Conservation (phyloP, 352 stramenopile species). For the Phytophthora brassicae region DNA sequence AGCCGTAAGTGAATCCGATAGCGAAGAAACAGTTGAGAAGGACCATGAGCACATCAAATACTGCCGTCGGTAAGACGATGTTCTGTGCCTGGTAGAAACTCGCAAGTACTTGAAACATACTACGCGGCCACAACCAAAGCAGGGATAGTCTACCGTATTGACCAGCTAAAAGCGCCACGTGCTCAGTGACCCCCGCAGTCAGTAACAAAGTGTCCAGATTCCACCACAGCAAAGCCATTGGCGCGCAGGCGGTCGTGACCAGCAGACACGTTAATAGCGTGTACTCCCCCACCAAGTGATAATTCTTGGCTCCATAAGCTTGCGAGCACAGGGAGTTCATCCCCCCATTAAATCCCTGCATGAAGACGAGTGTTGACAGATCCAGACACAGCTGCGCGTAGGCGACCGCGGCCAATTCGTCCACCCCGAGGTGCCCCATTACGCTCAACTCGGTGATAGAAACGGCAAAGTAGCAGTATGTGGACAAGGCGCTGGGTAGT, state of each 20-base stretch:
- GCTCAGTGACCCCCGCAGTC: slow-evolving; percentile 35
- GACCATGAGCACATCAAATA: slow-evolving; percentile 62
- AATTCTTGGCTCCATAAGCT: slow-evolving; percentile 85
- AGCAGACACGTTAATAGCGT: slow-evolving; percentile 52
- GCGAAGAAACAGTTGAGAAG: slow-evolving; percentile 58
- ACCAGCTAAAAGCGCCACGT: slow-evolving; percentile 47
- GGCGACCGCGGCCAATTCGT: slow-evolving; percentile 69
- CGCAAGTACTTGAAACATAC: slow-evolving; percentile 72
- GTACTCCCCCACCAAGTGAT: slow-evolving; percentile 61
- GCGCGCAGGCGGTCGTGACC: slow-evolving; percentile 52
- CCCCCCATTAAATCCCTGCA: slow-evolving; percentile 77
- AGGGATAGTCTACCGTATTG: slow-evolving; percentile 71
- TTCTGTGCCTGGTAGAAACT: slow-evolving; percentile 83
- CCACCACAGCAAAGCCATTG: slow-evolving; percentile 77
- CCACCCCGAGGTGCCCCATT: slow-evolving; percentile 77
- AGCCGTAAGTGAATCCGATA: slow-evolving; percentile 62
- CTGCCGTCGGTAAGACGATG: slow-evolving; percentile 67
- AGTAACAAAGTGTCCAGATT: slow-evolving; percentile 57
- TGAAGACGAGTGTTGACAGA: slow-evolving; percentile 75
- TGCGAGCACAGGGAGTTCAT: slow-evolving; percentile 85
- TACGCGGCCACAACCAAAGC: slow-evolving; percentile 71
- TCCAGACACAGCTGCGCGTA: slow-evolving; percentile 80
- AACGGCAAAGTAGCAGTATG: slow-evolving; percentile 80
- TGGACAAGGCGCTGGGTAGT: slow-evolving; percentile 54
- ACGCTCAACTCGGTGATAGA: slow-evolving; percentile 80